Evolutionary conservation across 768 basidiomycete species (phyloP).

Genomic region (Podaxis carcinomalis): DNA sequence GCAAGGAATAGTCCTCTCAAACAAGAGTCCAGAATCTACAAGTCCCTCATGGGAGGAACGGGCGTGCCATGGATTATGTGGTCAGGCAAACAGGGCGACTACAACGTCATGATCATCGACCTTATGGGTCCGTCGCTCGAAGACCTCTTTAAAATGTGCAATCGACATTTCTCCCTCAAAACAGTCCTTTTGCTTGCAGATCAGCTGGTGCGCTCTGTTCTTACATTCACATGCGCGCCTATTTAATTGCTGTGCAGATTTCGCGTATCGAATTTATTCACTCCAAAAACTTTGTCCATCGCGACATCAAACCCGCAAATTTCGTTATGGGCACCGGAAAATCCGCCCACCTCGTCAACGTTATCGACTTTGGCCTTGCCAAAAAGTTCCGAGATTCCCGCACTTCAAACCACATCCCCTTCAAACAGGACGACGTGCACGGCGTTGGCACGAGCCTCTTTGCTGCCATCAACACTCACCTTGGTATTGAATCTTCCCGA

Average conservation of each 20-base stretch:
- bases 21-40: constrained; percentile 91
- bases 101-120: constrained; percentile 98
- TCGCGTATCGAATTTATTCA: constrained; percentile 97
- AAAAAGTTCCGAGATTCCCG: constrained; percentile 70
- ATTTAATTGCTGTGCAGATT: constrained; percentile 45
- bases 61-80: constrained; percentile 92
- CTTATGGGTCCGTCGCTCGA: constrained; percentile 88
- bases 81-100: constrained; percentile 87
- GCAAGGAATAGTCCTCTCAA: constrained; percentile 64
- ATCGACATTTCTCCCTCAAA: constrained; percentile 90
- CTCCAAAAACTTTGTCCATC: constrained; percentile 89
- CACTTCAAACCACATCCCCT: constrained; percentile 66
- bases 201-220: constrained; percentile 70
- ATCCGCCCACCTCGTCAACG: constrained; percentile 71
- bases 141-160: constrained; percentile 85
- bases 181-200: constrained; percentile 92
- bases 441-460: constrained; percentile 71
- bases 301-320: constrained; percentile 98
- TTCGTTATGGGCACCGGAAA: constrained; percentile 86
- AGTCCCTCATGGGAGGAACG: constrained; percentile 82
- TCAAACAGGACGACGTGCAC: constrained; percentile 69
- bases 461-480: constrained; percentile 16
- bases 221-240: background rate
- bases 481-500: constrained; percentile 58
- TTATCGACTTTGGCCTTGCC: constrained; percentile 86